Percentiles rank a stretch among this genome's conserved stretches.
phyloP scores from a whole-genome alignment of 2,329 filamentous ascomycete species.

The Diaporthe sp. region DNA sequence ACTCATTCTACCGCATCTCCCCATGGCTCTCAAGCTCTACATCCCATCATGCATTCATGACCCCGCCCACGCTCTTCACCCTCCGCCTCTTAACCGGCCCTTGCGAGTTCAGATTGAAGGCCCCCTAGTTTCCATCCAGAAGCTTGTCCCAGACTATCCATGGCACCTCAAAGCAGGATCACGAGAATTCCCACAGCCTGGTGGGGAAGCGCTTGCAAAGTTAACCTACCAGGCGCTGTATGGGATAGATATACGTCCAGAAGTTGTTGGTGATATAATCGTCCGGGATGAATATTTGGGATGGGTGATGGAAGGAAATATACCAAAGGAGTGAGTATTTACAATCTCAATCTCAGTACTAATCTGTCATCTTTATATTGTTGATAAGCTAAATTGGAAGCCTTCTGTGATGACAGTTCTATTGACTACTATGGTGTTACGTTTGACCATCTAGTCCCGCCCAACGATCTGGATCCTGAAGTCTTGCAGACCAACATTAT shows the following conservation, averaged over 20 bases:
- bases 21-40: background rate
- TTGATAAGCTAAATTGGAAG: background rate
- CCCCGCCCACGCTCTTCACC: background rate
- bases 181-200: conserved; percentile 1
- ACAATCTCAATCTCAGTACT: background rate
- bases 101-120: conserved; percentile 5
- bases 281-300: conserved; percentile 18
- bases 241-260: background rate
- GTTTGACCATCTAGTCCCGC: conserved; percentile 57
- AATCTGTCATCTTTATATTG: no score
- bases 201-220: background rate
- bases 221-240: background rate
- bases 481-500: conserved; percentile 59
- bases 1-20: background rate
- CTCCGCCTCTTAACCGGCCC: background rate
- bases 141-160: background rate
- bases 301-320: background rate
- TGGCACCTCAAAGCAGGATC: background rate
- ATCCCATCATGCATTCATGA: conserved; percentile 6
- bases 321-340: background rate
- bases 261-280: background rate
- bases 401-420: background rate
- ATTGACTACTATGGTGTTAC: conserved; percentile 58
- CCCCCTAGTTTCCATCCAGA: background rate
- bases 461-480: conserved; percentile 54